phyloP scores from a whole-genome alignment of 495 filamentous ascomycete species.

The Hapsidospora chrysogenum region DNA sequence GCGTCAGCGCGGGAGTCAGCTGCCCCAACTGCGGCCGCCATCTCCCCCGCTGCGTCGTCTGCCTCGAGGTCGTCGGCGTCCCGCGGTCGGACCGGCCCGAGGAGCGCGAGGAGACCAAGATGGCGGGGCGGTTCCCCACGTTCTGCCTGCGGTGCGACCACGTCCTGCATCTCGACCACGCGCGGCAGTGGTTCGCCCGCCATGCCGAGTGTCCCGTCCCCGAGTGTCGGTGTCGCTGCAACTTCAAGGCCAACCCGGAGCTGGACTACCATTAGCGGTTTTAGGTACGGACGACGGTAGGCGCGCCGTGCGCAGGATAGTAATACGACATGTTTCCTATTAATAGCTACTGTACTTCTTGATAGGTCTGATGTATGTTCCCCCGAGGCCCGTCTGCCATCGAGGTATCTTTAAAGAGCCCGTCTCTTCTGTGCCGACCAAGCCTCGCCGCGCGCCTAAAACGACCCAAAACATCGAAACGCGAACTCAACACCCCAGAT shows the following conservation, averaged over 20 bases:
- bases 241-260: conserved; percentile 30
- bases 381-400: too few species aligned
- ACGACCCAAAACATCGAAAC: too few species aligned
- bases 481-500: too few species aligned
- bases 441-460: too few species aligned
- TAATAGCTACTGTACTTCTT: too few species aligned
- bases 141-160: conserved; percentile 87
- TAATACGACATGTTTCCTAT: too few species aligned
- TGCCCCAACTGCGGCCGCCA: conserved; percentile 80
- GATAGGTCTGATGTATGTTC: too few species aligned
- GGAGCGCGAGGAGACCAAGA: conserved; percentile 26
- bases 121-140: conserved; percentile 39
- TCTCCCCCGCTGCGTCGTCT: conserved; percentile 79
- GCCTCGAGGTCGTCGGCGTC: conserved; percentile 68
- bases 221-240: conserved; percentile 77
- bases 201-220: conserved; percentile 76
- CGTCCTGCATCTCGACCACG: conserved; percentile 78
- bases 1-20: conserved; percentile 35
- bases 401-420: too few species aligned
- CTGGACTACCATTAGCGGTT: conserved; percentile 20
- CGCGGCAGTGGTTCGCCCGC: conserved; percentile 67
- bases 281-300: not conserved
- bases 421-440: too few species aligned
- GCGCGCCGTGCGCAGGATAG: too few species aligned
- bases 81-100: conserved; percentile 50